Evolutionary conservation across 345 rosid species (phyloP).

Genomic region (Lepidium didymum): DNA sequence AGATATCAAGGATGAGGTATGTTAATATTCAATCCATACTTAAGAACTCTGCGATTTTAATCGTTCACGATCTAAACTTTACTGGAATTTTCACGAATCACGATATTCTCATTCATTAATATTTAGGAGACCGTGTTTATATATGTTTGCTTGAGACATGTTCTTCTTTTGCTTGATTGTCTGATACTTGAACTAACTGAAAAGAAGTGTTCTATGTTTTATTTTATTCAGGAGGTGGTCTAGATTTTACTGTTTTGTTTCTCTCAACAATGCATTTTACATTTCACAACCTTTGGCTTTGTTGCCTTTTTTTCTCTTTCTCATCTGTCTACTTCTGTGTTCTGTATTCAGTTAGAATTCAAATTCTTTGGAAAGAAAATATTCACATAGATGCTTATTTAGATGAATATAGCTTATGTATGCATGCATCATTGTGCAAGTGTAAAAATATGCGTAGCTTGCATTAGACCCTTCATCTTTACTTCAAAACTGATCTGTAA

Average conservation of each 20-base stretch:
- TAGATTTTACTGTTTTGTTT: not conserved
- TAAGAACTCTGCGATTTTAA: not conserved
- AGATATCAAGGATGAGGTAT: slow-evolving; percentile 61
- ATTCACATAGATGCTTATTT: not conserved
- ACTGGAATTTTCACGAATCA: not conserved
- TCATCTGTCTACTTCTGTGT: not conserved
- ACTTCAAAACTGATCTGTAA: not conserved
- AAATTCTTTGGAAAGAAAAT: not conserved
- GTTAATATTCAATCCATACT: not conserved
- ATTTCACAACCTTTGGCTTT: not conserved
- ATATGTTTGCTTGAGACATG: not conserved
- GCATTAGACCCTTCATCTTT: not conserved
- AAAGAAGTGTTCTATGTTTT: not conserved
- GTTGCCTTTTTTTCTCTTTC: not conserved
- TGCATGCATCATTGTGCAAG: not conserved
- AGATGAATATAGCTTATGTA: not conserved
- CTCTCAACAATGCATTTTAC: not conserved
- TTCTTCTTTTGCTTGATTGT: not conserved
- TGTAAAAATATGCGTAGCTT: not conserved
- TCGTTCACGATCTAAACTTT: not conserved
- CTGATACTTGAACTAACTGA: not conserved
- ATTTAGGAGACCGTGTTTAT: not conserved
- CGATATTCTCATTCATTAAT: not conserved
- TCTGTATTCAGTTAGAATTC: not conserved
- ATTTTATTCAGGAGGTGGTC: not conserved